Percentiles rank a stretch among this genome's conserved stretches.
Evolutionary conservation across 331 rosid species (phyloP).

Genomic region (Saraca asoca): DNA sequence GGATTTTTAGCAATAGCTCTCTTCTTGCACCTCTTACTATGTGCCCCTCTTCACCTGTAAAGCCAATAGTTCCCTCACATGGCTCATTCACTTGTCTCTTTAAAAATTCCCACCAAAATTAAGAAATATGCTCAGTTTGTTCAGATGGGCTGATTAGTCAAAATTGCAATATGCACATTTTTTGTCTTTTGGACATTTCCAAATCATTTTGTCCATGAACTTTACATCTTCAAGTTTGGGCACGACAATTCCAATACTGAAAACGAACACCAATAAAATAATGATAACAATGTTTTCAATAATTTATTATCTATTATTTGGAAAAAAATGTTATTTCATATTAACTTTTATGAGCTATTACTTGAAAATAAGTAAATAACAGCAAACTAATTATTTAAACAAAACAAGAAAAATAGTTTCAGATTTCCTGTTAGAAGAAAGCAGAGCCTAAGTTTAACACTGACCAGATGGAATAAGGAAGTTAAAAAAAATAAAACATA

Average conservation of each 20-base stretch:
- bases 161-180: neutral
- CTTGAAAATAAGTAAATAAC: neutral
- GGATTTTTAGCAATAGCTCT: neutral
- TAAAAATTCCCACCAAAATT: neutral
- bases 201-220: slow-evolving; percentile 5
- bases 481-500: too few relatives aligned
- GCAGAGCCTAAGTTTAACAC: too few relatives aligned
- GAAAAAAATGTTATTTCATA: neutral
- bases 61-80: neutral
- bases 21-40: neutral
- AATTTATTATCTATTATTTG: neutral
- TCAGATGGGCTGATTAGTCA: neutral
- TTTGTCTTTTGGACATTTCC: neutral
- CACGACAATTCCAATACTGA: neutral
- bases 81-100: neutral
- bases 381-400: too few relatives aligned
- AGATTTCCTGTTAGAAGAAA: too few relatives aligned
- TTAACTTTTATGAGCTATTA: neutral
- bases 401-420: too few relatives aligned
- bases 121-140: neutral
- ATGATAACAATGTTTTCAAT: neutral
- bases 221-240: neutral
- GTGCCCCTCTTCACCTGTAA: neutral
- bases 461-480: too few relatives aligned
- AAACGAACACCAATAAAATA: neutral